Percentiles rank a stretch among this genome's conserved stretches.
These are phyloP conservation scores for Trichoderma sp. DNA, from an alignment of 2,329 filamentous ascomycete species.

Conservation along the genomic window DNA sequence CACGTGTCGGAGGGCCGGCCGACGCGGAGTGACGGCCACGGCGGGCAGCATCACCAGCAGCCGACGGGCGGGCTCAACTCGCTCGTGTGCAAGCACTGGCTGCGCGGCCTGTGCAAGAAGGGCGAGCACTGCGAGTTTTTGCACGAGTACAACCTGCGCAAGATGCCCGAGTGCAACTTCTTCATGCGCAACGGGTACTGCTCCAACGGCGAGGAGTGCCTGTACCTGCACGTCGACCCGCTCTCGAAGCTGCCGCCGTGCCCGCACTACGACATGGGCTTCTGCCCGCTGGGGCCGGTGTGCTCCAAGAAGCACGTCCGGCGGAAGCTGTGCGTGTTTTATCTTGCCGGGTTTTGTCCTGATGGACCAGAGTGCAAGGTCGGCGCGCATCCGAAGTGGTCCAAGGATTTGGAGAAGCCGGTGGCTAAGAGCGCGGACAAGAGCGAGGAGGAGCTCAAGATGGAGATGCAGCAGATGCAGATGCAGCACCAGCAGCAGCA, in stretches of 20 bases:
- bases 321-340: slow-evolving; percentile 78
- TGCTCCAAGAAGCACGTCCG: slow-evolving; percentile 90
- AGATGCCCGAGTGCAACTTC: slow-evolving; percentile 98
- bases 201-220: slow-evolving; percentile 93
- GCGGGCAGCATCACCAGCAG: slow-evolving; percentile 55
- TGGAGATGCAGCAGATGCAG: slow-evolving; percentile 32
- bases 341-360: slow-evolving; percentile 92
- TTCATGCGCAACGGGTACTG: slow-evolving; percentile 93
- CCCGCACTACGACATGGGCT: slow-evolving; percentile 90
- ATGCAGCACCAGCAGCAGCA: too few relatives aligned
- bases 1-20: slow-evolving; percentile 56
- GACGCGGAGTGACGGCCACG: too few relatives aligned
- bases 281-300: slow-evolving; percentile 84
- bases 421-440: slow-evolving; percentile 68
- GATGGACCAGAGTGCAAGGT: slow-evolving; percentile 74
- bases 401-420: slow-evolving; percentile 73
- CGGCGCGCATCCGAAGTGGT: slow-evolving; percentile 82
- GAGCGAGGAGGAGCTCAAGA: slow-evolving; percentile 52
- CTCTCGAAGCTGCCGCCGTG: slow-evolving; percentile 77
- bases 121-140: slow-evolving; percentile 96
- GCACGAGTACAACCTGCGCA: slow-evolving; percentile 96
- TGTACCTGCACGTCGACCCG: slow-evolving; percentile 88
- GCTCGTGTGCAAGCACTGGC: slow-evolving; percentile 98
- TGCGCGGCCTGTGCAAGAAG: slow-evolving; percentile 96
- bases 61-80: slow-evolving; percentile 66